phyloP scores from a whole-genome alignment of 305 asterid species.

The Solanum hybrid region DNA sequence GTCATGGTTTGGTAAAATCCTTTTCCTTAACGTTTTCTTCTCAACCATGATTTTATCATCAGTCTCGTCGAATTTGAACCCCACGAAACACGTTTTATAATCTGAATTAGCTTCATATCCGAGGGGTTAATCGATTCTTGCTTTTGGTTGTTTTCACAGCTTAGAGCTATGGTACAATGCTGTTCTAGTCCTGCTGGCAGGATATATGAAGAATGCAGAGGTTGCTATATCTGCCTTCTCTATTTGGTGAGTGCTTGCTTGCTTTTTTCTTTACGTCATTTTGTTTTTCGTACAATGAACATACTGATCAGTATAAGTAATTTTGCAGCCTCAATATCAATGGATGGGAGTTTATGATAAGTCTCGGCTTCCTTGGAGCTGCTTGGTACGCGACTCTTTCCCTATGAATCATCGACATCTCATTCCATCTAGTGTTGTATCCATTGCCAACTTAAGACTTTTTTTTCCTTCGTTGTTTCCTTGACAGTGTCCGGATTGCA shows the following conservation, averaged over 20 bases:
- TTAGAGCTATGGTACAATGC: constrained; percentile 60
- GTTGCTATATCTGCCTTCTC: constrained; percentile 69
- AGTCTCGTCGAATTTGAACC: background rate
- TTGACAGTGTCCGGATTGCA: constrained; percentile 45
- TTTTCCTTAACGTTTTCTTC: background rate
- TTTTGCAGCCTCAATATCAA: constrained; percentile 45
- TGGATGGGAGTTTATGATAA: constrained; percentile 54
- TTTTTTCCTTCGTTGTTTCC: background rate
- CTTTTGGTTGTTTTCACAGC: constrained; percentile 20
- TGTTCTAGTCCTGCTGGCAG: constrained; percentile 55
- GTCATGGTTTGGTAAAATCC: constrained; percentile 54
- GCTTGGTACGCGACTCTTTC: constrained; percentile 32
- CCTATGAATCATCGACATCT: background rate
- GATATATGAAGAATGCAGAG: constrained; percentile 57
- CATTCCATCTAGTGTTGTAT: background rate
- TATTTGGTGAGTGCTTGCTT: constrained; percentile 33
- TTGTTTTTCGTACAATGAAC: background rate
- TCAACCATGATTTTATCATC: background rate
- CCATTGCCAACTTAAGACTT: background rate
- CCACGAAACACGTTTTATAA: background rate
- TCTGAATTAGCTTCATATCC: background rate
- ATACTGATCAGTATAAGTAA: background rate
- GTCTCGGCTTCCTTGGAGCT: constrained; percentile 52
- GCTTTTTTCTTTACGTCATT: background rate
- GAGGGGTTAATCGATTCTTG: background rate